Evolutionary conservation across 805 yeast species (phyloP), one percentile per base, ranked within the genome.

Genomic region (Cephaloascus albidus): DNA sequence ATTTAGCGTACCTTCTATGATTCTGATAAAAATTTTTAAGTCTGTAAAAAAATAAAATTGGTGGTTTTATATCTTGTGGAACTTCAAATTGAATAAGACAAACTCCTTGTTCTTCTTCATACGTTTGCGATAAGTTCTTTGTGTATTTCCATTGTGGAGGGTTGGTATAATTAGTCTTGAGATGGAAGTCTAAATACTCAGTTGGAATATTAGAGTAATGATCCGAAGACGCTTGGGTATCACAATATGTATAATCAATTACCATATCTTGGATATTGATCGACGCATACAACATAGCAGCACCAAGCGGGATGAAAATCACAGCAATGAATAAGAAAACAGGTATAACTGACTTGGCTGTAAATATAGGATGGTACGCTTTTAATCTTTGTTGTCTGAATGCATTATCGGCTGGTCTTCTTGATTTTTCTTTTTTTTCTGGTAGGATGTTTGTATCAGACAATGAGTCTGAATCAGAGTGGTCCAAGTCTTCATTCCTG

Each of bases 331-430:
- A 54, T 17, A 66, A 35, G 41, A 67, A 54, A 27, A 66, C 39
- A 10, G 73, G 72, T 33, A 66, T 61, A 19, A 67, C 69, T 4
- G 67, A 60, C 34, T 52, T 56, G 18, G 70, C 69, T 1, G 71
- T 66, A 38, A 67, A 57, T 16, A 67, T 70, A 12, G 60, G 60
- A 53, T 74, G 73, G 44, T 65, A 62, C 0, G 81, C 80, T 39
- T 61, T 65, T 39, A 76, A 57, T 41, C 73, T 55, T 48, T 76
- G 81, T 51, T 76, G 81, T 36, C 76, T 68, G 48, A 76, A 76
- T 10, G 73, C 74, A 52, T 63, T 70, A 42, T 71, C 81, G 36
- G 76, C 77, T 12, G 93, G 93, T 54, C 78, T 74, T 55, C 79
- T 74, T 32, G 70, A 67, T 54, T 73, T 76, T 36, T 61, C 66